Base-by-base conservation (phyloP, 352 stramenopile species). In the Phytophthora syringae region DNA sequence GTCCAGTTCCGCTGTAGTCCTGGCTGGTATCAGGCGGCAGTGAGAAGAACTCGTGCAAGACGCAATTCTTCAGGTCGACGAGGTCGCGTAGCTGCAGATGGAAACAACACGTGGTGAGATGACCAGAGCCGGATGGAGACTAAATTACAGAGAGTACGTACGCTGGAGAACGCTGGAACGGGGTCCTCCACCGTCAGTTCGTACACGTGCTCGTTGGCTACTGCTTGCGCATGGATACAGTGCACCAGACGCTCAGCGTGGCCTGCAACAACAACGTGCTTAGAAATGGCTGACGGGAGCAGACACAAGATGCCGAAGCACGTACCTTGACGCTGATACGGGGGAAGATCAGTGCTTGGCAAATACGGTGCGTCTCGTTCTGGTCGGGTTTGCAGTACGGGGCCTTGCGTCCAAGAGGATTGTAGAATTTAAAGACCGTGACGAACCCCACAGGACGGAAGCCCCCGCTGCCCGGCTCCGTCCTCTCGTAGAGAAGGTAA, bases 131-230 rank as follows among this genome's bases (percentile, higher is more conserved):
- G 49, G 16, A 59, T 36, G 13, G 45, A 30, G 11, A 57, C 16
- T n/a, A n/a, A 3, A 24, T 58, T 51, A 30, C 15, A 63, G n/a
- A 18, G 10, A 20, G 51, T 55, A 76, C 70, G 47, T 58, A 91
- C 83, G 50, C 64, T 80, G 22, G 82, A 70, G 53, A 96, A 96
- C 6, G 81, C 88, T 12, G 88, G 83, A 10, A 93, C 84, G 0
- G 88, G 88, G 59, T 96, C 88, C 55, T 96, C 88, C 44, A 96
- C 86, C 0, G 88, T 96, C 16, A 96, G 70, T 60, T 96, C 86
- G 63, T 94, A 92, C 7, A 96, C 78, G 24, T 72, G 74, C 13
- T 64, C 49, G 36, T 86, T 84, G 1, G 67, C 69, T 22, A 88
- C 61, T 11, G 84, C 81, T 49, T 82, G 79, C 40, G 64, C 56